These are phyloP conservation scores for Coffea eugenioides DNA, from an alignment of 257 asterid genomes.

Conservation along the genomic window DNA sequence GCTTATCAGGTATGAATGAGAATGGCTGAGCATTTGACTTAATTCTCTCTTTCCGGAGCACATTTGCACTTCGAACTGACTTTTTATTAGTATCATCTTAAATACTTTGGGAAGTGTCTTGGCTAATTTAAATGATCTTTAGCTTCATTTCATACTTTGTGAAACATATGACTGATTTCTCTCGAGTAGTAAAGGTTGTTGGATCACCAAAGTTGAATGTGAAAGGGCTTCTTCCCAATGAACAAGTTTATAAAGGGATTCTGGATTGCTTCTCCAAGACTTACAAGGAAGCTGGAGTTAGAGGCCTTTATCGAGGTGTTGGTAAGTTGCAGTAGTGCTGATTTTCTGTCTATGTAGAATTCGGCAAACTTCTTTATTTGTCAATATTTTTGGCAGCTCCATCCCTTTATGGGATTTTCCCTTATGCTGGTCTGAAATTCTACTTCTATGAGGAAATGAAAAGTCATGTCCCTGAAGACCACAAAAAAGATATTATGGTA, in stretches of 20 bases:
- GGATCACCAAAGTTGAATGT: slow-evolving; percentile 46
- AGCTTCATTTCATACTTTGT: slow-evolving; percentile 4
- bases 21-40: slow-evolving; percentile 1
- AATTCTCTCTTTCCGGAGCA: background rate
- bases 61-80: background rate
- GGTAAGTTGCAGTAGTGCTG: slow-evolving; percentile 47
- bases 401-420: slow-evolving; percentile 85
- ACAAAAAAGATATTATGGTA: slow-evolving; percentile 62
- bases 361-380: slow-evolving; percentile 15
- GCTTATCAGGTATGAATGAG: slow-evolving; percentile 72
- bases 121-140: background rate
- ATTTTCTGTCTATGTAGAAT: background rate
- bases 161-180: slow-evolving; percentile 24
- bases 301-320: slow-evolving; percentile 89
- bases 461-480: slow-evolving; percentile 68
- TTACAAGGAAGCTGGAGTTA: slow-evolving; percentile 67
- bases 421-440: slow-evolving; percentile 91
- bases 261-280: slow-evolving; percentile 82
- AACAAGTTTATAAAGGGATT: slow-evolving; percentile 68
- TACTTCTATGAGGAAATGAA: slow-evolving; percentile 94
- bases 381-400: slow-evolving; percentile 57
- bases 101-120: background rate
- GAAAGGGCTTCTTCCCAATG: slow-evolving; percentile 37
- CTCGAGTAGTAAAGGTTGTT: slow-evolving; percentile 51
- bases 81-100: background rate